phyloP scores from a whole-genome alignment of 2,329 filamentous ascomycete species.

The Torrubiellomyces zombiae region DNA sequence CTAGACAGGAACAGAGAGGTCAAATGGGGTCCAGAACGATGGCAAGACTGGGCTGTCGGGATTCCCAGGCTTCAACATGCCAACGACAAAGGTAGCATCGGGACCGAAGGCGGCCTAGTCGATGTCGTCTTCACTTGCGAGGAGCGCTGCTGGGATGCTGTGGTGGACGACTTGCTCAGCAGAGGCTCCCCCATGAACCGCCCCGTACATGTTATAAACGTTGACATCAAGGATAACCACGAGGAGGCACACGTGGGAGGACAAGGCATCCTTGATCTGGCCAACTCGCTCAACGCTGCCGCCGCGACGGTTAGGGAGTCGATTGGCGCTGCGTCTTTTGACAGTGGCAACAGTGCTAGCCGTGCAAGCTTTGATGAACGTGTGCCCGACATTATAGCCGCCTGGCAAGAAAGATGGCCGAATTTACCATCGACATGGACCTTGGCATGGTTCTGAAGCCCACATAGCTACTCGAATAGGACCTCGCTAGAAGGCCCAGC shows the following conservation, averaged over 20 bases:
- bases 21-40: conserved; percentile 91
- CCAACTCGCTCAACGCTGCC: conserved; percentile 65
- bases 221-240: conserved; percentile 97
- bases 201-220: conserved; percentile 93
- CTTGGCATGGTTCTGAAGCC: conserved; percentile 68
- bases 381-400: conserved; percentile 78
- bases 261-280: conserved; percentile 79
- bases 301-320: conserved; percentile 60
- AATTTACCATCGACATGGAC: conserved; percentile 87
- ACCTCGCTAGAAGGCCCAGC: too few species aligned
- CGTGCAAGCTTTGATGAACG: conserved; percentile 75
- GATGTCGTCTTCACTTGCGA: conserved; percentile 96
- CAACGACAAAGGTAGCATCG: conserved; percentile 58
- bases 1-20: conserved; percentile 78
- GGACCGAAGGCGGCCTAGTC: conserved; percentile 76
- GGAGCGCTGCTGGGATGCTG: conserved; percentile 95
- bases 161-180: conserved; percentile 80
- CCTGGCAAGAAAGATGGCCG: conserved; percentile 93
- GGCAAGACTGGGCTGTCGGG: conserved; percentile 93
- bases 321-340: conserved; percentile 49
- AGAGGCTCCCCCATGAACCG: conserved; percentile 76
- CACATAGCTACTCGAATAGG: conserved; percentile 1
- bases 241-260: conserved; percentile 88
- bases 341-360: conserved; percentile 48
- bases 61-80: conserved; percentile 63